These are phyloP conservation scores for Umbilicaria muhlenbergii DNA, from an alignment of 495 filamentous ascomycete genomes.

Conservation along the genomic window DNA sequence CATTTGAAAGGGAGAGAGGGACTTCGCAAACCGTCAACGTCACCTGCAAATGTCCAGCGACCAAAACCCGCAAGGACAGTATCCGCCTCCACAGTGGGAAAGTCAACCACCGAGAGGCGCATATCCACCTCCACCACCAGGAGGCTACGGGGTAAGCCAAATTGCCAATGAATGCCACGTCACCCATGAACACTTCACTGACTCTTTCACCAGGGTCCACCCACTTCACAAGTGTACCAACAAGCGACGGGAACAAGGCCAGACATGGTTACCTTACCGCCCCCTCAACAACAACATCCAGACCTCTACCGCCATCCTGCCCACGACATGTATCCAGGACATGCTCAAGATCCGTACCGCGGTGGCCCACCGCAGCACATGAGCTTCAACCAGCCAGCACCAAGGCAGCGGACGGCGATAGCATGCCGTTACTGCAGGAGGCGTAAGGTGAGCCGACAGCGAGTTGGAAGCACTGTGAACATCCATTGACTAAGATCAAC, in stretches of 20 bases:
- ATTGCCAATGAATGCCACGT: slow-evolving; percentile 2
- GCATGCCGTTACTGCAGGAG: slow-evolving; percentile 73
- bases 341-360: slow-evolving; percentile 28
- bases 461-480: not conserved
- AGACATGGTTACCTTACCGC: slow-evolving; percentile 18
- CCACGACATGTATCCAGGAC: slow-evolving; percentile 30
- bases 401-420: slow-evolving; percentile 67
- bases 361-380: slow-evolving; percentile 24
- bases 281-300: slow-evolving; percentile 14
- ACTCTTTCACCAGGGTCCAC: slow-evolving; percentile 15
- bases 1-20: too few species aligned
- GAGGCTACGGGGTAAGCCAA: slow-evolving; percentile 29
- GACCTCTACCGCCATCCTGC: slow-evolving; percentile 26
- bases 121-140: slow-evolving; percentile 18
- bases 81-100: slow-evolving; percentile 33
- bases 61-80: slow-evolving; percentile 28
- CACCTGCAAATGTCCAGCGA: slow-evolving; percentile 33
- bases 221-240: slow-evolving; percentile 20
- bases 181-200: slow-evolving; percentile 1
- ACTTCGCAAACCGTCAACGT: slow-evolving; percentile 7
- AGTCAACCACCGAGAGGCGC: slow-evolving; percentile 27
- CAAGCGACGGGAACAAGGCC: slow-evolving; percentile 27
- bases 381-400: slow-evolving; percentile 50
- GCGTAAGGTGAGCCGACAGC: slow-evolving; percentile 45
- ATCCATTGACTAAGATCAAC: slow-evolving; percentile 4